phyloP scores from a whole-genome alignment of 345 rosid genomes.

The Cardamine occulta region DNA sequence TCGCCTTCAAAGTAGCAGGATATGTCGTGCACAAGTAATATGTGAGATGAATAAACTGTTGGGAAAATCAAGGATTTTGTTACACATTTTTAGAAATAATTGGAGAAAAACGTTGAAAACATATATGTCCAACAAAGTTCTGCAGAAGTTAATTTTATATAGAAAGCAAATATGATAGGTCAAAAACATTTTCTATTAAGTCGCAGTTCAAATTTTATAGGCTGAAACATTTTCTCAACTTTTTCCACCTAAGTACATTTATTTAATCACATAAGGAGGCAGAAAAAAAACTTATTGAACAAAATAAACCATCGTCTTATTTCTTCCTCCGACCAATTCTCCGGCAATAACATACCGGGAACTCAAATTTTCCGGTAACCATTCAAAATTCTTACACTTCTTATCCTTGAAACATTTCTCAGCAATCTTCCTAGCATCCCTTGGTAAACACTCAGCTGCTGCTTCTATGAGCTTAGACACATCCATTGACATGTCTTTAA shows the following conservation, averaged over 20 bases:
- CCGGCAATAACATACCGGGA: constrained; percentile 73
- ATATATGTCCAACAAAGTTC: no score
- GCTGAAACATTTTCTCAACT: no score
- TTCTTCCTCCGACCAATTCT: constrained; percentile 49
- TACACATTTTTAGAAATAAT: no score
- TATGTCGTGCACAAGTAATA: no score
- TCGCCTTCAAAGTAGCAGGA: no score
- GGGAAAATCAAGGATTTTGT: no score
- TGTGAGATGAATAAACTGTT: no score
- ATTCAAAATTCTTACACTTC: constrained; percentile 56
- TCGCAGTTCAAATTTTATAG: no score
- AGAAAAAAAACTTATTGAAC: neutral
- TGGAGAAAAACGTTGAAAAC: no score
- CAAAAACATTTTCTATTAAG: no score
- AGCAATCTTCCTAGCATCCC: constrained; percentile 55
- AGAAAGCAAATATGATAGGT: no score
- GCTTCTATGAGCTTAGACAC: constrained; percentile 49
- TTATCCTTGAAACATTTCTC: constrained; percentile 58
- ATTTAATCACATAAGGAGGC: constrained; percentile 38
- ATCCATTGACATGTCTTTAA: constrained; percentile 69
- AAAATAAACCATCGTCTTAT: constrained; percentile 18
- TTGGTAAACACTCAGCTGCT: constrained; percentile 53
- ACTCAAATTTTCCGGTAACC: constrained; percentile 69
- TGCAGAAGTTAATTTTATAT: no score
- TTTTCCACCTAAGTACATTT: neutral